Evolutionary conservation across 1,139 yeast genomes (phyloP), one percentile per base, ranked within the genome.

Genomic region (Yamadazyma siamensis): DNA sequence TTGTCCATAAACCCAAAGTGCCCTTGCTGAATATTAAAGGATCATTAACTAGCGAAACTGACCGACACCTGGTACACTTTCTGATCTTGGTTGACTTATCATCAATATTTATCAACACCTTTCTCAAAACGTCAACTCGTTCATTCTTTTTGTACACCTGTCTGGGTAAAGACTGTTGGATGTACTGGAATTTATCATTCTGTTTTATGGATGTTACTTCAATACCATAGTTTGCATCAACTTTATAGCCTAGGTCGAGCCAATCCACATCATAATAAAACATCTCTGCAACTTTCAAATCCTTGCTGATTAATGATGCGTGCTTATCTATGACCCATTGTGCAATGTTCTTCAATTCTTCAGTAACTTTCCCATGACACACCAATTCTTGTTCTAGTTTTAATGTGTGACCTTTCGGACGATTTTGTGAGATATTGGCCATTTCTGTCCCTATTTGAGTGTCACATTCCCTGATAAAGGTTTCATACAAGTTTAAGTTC

Each of bases 221-320:
- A 18, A 8, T 18, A 18, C 16, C 18, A 23, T 17, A 15, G 3
- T 11, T 44, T 42, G 27, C n/a, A 15, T 29, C 18, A 18, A 27
- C 8, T 5, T 47, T 49, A 9, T 60, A 56, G 4, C 71, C 72
- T 5, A 81, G 54, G 13, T 71, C 68, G 7, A 86, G 59, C 95
- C 95, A 86, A 21, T 68, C 65, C 0, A 79, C 78, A 44, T 85
- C 80, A 49, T 81, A 79, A 46, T 80, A 80, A 46, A 72, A 82
- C 25, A 86, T 48, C 23, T 68, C 73, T 0, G 75, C 59, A 2
- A 71, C 53, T 40, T 69, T 62, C 32, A 63, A 54, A 25, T 67
- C 75, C 13, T 67, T 58, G 14, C 50, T 52, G 4, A 71, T 55
- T 22, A 51, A 51, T 2, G 52, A 48, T 4, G 61, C 39, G 38